phyloP scores from a whole-genome alignment of 352 stramenopile species.

The Globisporangium paddicum region DNA sequence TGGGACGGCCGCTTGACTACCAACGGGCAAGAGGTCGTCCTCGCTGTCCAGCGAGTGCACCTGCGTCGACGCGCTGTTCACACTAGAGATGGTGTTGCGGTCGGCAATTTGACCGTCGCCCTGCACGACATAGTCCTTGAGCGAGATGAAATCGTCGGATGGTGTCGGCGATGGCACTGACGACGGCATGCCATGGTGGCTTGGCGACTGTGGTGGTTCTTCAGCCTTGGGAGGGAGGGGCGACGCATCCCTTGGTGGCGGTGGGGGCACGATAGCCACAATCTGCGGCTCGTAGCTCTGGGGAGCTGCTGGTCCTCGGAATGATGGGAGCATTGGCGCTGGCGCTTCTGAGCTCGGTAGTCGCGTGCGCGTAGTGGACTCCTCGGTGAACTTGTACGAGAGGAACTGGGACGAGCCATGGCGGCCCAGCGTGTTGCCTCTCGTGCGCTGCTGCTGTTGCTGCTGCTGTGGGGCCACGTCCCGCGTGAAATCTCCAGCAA shows the following conservation, averaged over 20 bases:
- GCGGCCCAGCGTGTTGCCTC: conserved; percentile 10
- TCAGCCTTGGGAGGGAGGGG: background rate
- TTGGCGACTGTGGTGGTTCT: background rate
- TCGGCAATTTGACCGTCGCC: conserved; percentile 18
- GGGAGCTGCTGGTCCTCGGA: background rate
- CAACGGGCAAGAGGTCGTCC: conserved; percentile 13
- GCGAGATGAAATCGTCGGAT: conserved; percentile 38
- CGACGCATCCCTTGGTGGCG: background rate
- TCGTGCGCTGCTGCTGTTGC: conserved; percentile 10
- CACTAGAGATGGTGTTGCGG: conserved; percentile 16
- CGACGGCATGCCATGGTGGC: background rate
- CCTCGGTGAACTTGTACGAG: conserved; percentile 8
- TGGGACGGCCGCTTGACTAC: conserved; percentile 11
- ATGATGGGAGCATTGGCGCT: background rate
- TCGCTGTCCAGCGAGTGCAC: conserved; percentile 17
- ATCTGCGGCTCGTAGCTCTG: conserved; percentile 2
- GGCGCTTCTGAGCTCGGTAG: conserved; percentile 10
- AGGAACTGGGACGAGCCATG: conserved; percentile 13
- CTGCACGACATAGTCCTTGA: conserved; percentile 45
- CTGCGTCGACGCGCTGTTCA: conserved; percentile 22
- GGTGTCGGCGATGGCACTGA: background rate
- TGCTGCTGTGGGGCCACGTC: conserved; percentile 4
- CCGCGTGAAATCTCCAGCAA: conserved; percentile 13
- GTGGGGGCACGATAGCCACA: conserved; percentile 1
- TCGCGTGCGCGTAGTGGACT: conserved; percentile 9